Evolutionary conservation across 2,329 filamentous ascomycete genomes (phyloP), one percentile per base, ranked within the genome.

Genomic region (Xylaria hypoxylon): DNA sequence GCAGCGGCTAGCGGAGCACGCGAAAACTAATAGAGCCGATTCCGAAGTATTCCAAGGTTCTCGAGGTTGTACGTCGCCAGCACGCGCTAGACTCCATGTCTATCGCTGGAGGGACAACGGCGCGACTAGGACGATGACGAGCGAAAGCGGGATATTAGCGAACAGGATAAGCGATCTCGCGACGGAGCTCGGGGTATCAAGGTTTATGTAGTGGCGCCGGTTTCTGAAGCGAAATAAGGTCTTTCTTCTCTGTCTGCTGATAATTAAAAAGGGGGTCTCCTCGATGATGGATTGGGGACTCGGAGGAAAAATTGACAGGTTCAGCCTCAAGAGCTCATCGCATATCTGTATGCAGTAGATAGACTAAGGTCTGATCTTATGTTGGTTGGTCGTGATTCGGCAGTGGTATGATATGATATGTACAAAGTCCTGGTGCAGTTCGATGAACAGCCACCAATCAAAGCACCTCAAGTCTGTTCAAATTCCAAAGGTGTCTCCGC

Each of bases 1-100:
- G 45, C 48, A 44, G 45, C 38, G 33, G 67, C 64, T 70, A 70
- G 68, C 74, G 75, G 56, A 55, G 64, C 38, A 59, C 33, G 57
- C 47, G 31, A 62, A 42, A 35, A 52, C 51, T 64, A 64, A 48
- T 50, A 50, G 28, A 61, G 63, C 24, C 44, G 42, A 26, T 66
- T 59, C 50, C 50, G 62, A 33, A 52, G 62, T 59, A 53, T 66
- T 65, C 63, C 64, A 65, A 68, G 64, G 51, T 59, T 68, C 68
- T 74, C 65, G 62, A 69, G 69, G 65, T 68, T 71, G 64, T 72
- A 70, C 63, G 69, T 73, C 68, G 73, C 71, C 71, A 69, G 71
- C 71, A 68, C 71, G 63, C 71, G 72, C 74, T 70, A 71, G 72
- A 74, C 75, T 76, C 75, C 75, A 76, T 76, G 71, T 76, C 74